phyloP scores from a whole-genome alignment of 805 yeast genomes.

The Starmera pachycereana region DNA sequence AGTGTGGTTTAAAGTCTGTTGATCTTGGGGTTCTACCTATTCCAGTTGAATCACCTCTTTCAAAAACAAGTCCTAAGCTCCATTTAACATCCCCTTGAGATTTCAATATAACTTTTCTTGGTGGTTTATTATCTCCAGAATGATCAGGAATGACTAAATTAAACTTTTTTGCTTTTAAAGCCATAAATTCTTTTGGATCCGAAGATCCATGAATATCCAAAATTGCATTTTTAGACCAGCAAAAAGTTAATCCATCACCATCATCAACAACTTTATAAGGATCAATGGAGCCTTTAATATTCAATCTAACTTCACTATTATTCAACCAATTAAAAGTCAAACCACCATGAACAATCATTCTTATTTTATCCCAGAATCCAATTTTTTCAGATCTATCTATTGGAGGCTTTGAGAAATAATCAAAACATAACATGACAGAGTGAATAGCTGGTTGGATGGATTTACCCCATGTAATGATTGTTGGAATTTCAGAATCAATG shows the following conservation, averaged over 20 bases:
- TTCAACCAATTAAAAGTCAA: constrained; percentile 35
- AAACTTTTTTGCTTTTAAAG: constrained; percentile 46
- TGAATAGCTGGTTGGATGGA: constrained; percentile 50
- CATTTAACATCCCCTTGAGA: constrained; percentile 63
- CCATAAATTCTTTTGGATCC: constrained; percentile 38
- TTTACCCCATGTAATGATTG: constrained; percentile 54
- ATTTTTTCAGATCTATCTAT: constrained; percentile 51
- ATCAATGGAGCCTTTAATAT: constrained; percentile 48
- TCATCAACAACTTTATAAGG: constrained; percentile 50
- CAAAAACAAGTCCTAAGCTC: constrained; percentile 69
- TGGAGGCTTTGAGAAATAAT: constrained; percentile 60
- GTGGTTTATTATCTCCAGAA: constrained; percentile 5
- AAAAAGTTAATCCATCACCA: constrained; percentile 54
- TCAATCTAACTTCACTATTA: constrained; percentile 42
- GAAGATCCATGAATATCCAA: constrained; percentile 41
- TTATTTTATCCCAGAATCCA: constrained; percentile 66
- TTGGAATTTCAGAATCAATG: constrained; percentile 35
- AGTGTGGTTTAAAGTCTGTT: constrained; percentile 46
- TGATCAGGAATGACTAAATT: constrained; percentile 28
- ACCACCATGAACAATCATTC: constrained; percentile 44
- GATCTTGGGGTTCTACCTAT: constrained; percentile 34
- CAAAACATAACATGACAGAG: constrained; percentile 55
- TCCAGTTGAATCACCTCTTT: constrained; percentile 36
- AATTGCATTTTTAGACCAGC: constrained; percentile 48
- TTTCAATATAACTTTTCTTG: constrained; percentile 44